Percentiles rank a stretch among this genome's conserved stretches.
phyloP scores from a whole-genome alignment of 1,284 basidiomycete genomes.

The Malassezia japonica region DNA sequence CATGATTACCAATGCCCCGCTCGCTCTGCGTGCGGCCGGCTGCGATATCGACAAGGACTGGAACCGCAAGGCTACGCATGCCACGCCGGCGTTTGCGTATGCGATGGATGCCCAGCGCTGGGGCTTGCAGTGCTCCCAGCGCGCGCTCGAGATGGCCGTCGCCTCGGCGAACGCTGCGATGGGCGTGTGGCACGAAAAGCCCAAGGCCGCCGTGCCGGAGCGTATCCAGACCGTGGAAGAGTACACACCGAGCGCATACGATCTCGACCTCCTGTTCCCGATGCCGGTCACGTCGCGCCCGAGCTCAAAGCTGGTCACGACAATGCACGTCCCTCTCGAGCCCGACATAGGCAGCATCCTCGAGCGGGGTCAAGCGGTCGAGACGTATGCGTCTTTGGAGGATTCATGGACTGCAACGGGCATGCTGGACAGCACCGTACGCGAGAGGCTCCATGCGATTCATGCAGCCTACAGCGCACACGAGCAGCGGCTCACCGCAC shows the following conservation, averaged over 20 bases:
- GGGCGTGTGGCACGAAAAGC: too few species aligned
- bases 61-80: neutral
- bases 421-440: neutral
- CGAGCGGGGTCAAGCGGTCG: neutral
- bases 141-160: too few species aligned
- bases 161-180: too few species aligned
- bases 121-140: neutral
- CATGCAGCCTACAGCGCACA: neutral
- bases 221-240: too few species aligned
- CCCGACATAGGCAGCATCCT: neutral
- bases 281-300: neutral
- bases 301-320: neutral
- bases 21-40: neutral
- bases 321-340: neutral
- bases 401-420: too few species aligned
- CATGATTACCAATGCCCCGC: conserved; percentile 3
- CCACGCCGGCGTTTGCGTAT: neutral
- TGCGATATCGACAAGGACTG: neutral
- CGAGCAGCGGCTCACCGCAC: neutral
- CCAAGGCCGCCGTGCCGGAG: too few species aligned
- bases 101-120: neutral
- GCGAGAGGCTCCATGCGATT: neutral
- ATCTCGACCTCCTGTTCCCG: neutral
- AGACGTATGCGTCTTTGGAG: too few species aligned
- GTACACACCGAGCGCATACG: too few species aligned